phyloP scores from a whole-genome alignment of 2,329 filamentous ascomycete species.

The Juglanconis juglandina region DNA sequence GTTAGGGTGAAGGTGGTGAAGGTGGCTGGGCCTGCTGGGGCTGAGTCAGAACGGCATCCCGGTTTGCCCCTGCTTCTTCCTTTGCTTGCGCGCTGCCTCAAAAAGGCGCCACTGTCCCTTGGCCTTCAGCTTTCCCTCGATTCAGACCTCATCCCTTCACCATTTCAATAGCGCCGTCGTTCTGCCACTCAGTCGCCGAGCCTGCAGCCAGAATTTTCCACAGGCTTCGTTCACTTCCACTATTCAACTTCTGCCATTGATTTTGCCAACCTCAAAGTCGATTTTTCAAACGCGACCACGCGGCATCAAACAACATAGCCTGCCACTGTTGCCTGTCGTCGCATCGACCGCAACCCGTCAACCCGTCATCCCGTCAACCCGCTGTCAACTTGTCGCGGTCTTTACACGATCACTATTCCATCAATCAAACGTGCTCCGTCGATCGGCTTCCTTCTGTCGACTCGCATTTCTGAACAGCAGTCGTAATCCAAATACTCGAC shows the following conservation, averaged over 20 bases:
- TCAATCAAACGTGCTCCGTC: background rate
- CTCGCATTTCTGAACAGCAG: background rate
- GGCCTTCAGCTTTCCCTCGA: background rate
- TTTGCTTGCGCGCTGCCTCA: background rate
- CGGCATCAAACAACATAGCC: background rate
- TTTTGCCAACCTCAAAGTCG: background rate
- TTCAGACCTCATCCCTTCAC: background rate
- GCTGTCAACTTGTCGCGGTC: background rate
- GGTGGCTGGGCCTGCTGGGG: background rate
- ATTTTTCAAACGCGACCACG: background rate
- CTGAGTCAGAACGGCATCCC: background rate
- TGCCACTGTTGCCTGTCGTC: background rate
- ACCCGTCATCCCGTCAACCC: background rate
- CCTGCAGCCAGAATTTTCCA: background rate
- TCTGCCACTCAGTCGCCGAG: background rate
- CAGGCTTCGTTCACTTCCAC: background rate
- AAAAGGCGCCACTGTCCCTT: background rate
- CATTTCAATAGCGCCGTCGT: background rate
- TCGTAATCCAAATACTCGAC: constrained; percentile 1
- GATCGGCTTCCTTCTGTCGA: background rate
- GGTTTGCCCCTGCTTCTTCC: background rate
- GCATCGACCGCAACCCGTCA: background rate
- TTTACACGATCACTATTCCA: background rate
- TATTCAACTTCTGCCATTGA: background rate
- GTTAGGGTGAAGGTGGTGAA: background rate